Conservation (phyloP, 2,329 filamentous ascomycete species). For the Fusarium musae region DNA sequence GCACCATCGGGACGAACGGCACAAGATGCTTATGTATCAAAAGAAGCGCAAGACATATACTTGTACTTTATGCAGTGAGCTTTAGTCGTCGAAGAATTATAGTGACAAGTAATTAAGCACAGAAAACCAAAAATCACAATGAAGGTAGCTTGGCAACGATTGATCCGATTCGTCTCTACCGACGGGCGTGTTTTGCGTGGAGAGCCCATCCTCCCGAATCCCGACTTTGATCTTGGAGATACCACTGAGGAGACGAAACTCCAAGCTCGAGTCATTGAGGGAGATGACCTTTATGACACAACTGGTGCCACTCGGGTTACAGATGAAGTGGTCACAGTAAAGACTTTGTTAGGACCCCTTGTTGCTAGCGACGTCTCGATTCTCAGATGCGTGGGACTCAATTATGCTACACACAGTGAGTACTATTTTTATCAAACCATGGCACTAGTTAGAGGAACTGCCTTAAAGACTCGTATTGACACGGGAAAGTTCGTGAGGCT, state of each 20-base stretch:
- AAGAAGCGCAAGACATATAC: background rate
- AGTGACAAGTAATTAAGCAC: background rate
- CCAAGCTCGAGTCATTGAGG: constrained; percentile 62
- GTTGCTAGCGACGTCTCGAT: constrained; percentile 63
- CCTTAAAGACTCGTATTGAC: background rate
- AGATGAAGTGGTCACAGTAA: constrained; percentile 64
- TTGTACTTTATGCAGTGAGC: background rate
- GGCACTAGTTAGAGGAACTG: accelerated
- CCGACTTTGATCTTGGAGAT: constrained; percentile 57
- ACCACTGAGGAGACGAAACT: constrained; percentile 59
- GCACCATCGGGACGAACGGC: background rate
- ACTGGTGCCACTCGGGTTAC: constrained; percentile 60
- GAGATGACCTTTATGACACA: constrained; percentile 60
- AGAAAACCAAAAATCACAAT: constrained; percentile 28
- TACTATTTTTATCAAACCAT: background rate
- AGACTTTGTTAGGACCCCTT: constrained; percentile 64
- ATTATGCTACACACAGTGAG: constrained; percentile 67
- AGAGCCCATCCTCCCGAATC: constrained; percentile 59
- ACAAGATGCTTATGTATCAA: background rate
- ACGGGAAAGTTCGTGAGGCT: constrained; percentile 58
- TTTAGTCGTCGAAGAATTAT: accelerated
- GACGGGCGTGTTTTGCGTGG: constrained; percentile 63
- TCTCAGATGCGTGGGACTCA: constrained; percentile 67
- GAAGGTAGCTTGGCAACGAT: constrained; percentile 58
- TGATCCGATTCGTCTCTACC: constrained; percentile 65